Conservation (phyloP, 1,284 basidiomycete species). For the Sanghuangporus sanghuang region DNA sequence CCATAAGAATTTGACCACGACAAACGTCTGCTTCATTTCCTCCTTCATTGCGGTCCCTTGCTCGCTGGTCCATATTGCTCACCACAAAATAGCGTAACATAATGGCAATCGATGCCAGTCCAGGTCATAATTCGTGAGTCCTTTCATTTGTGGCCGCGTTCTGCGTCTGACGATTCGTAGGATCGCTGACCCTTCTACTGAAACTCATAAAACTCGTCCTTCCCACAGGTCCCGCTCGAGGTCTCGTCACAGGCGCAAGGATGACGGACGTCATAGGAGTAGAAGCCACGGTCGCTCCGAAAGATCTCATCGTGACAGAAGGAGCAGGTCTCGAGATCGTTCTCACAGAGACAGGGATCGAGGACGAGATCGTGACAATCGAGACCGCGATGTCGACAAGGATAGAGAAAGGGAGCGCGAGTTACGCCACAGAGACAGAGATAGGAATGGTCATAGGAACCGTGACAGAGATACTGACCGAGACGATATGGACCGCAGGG, state of each 20-base stretch:
- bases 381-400: slow-evolving; percentile 30
- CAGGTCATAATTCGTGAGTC: slow-evolving; percentile 60
- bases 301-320: slow-evolving; percentile 44
- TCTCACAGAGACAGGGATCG: slow-evolving; percentile 34
- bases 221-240: slow-evolving; percentile 67
- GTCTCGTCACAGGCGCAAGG: slow-evolving; percentile 40
- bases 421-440: slow-evolving; percentile 29
- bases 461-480: slow-evolving; percentile 43
- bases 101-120: slow-evolving; percentile 63
- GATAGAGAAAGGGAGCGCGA: slow-evolving; percentile 31
- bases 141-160: slow-evolving; percentile 13
- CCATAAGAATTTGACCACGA: background rate
- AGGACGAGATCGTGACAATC: slow-evolving; percentile 41
- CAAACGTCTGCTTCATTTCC: background rate
- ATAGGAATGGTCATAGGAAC: slow-evolving; percentile 41
- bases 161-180: slow-evolving; percentile 29
- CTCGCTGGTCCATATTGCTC: background rate
- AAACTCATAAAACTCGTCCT: slow-evolving; percentile 62
- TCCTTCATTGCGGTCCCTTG: background rate
- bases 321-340: slow-evolving; percentile 43
- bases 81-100: background rate
- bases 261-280: slow-evolving; percentile 34
- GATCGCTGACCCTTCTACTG: slow-evolving; percentile 65
- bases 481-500: slow-evolving; percentile 46
- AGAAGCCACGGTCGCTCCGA: slow-evolving; percentile 42